phyloP scores from a whole-genome alignment of 352 stramenopile genomes.

The Globisporangium takayamanum region DNA sequence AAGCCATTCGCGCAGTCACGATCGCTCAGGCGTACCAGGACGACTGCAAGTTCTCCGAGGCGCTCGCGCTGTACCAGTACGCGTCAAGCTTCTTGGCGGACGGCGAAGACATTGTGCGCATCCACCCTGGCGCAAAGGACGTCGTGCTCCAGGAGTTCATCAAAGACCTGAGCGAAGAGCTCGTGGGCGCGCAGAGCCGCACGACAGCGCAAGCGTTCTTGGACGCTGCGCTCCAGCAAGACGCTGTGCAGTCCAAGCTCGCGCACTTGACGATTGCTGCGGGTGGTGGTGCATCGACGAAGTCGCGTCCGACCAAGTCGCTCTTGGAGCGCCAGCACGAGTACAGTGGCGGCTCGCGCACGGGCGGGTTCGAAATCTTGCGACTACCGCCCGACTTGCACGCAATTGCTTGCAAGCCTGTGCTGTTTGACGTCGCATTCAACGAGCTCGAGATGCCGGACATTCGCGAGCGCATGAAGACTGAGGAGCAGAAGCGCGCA shows the following conservation, averaged over 20 bases:
- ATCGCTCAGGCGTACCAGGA: slow-evolving; percentile 64
- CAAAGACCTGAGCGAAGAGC: slow-evolving; percentile 48
- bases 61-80: slow-evolving; percentile 68
- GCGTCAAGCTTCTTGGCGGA: slow-evolving; percentile 53
- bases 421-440: slow-evolving; percentile 80
- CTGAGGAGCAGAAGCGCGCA: slow-evolving; percentile 58
- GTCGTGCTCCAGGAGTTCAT: slow-evolving; percentile 57
- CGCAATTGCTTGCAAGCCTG: slow-evolving; percentile 63
- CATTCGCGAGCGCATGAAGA: slow-evolving; percentile 70
- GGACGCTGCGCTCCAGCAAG: slow-evolving; percentile 43
- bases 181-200: slow-evolving; percentile 55
- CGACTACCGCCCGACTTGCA: slow-evolving; percentile 57
- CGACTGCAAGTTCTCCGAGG: slow-evolving; percentile 61
- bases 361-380: slow-evolving; percentile 56
- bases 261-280: slow-evolving; percentile 43
- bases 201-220: slow-evolving; percentile 71
- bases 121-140: slow-evolving; percentile 57
- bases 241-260: slow-evolving; percentile 56
- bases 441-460: slow-evolving; percentile 78
- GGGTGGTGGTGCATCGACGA: not conserved
- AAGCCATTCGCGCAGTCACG: slow-evolving; percentile 49
- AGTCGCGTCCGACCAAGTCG: slow-evolving; percentile 20
- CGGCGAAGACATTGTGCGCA: slow-evolving; percentile 45
- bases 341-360: slow-evolving; percentile 37
- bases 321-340: slow-evolving; percentile 54